Evolutionary conservation across 1,139 yeast species (phyloP), one percentile per base, ranked within the genome.

Genomic region (Taiozyma sp.): DNA sequence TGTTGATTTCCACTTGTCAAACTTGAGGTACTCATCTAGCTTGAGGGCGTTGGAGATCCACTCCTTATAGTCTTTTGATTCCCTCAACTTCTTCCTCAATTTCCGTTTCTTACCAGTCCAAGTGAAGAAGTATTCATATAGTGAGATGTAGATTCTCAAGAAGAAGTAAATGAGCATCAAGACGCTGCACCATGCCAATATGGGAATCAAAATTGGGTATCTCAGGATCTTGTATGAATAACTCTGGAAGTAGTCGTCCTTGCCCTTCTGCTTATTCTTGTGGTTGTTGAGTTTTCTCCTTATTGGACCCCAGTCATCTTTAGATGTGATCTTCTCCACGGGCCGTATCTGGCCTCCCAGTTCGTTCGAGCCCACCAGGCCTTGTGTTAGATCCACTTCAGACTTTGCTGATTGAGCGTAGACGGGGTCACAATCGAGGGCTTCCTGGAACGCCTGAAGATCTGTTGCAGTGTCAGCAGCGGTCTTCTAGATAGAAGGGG

Each of bases 221-320:
- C 93, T 69, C 39, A 87, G 69, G 2, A 85, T 44, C 29, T 74
- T 71, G 61, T 81, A 87, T 0, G 83, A 71, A 57, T 69, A 62
- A 46, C 67, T 57, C 46, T 65, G 67, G 48, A 60, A 60, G 51
- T 58, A 54, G 28, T 57, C 62, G 23, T 54, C 58, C 43, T 49
- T 51, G 28, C 42, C 43, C 51, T 46, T 50, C 23, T 50, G 50
- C 42, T 53, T 53, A 34, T 51, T 45, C 27, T 51, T 45, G 28
- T 51, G 50, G 40, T 53, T 53, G 34, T 51, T 44, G 29, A 72
- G 54, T 24, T 60, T 59, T 48, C 64, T 67, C 43, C 75, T 71
- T 4, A 83, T 70, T 0, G 91, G 91, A 22, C 79, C 79, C 92
- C 91, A 84, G 64, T 85, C 91, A 57, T 79, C 80, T 58, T 78